phyloP scores from a whole-genome alignment of 768 basidiomycete genomes.

The Tulasnella sp. region DNA sequence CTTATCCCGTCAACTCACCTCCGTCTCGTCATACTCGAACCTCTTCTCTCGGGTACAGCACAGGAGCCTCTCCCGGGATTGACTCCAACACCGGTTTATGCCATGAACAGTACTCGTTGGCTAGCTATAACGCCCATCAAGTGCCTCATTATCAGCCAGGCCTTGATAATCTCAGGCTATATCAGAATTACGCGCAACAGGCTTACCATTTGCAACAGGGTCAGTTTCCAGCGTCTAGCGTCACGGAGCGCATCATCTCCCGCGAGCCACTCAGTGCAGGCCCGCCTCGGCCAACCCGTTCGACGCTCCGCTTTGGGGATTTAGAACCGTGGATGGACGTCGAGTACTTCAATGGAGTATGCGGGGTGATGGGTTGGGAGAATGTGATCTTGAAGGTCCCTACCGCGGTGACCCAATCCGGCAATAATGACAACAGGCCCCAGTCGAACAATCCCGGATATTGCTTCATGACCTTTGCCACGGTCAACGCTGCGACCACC shows the following conservation, averaged over 20 bases:
- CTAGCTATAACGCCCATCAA: too few relatives aligned
- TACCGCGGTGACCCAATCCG: slow-evolving; percentile 43
- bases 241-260: slow-evolving; percentile 6
- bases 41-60: too few relatives aligned
- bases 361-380: slow-evolving; percentile 79
- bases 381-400: slow-evolving; percentile 58
- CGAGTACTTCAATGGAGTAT: slow-evolving; percentile 84
- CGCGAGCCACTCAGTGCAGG: neutral
- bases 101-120: too few relatives aligned
- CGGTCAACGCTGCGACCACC: slow-evolving; percentile 52
- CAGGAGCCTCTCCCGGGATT: too few relatives aligned
- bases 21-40: too few relatives aligned
- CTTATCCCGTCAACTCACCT: too few relatives aligned
- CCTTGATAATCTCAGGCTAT: too few relatives aligned
- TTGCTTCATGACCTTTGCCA: slow-evolving; percentile 78
- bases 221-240: neutral
- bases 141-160: too few relatives aligned
- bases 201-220: neutral
- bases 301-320: slow-evolving; percentile 73
- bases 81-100: too few relatives aligned
- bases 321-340: slow-evolving; percentile 97
- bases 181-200: neutral
- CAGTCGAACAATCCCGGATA: slow-evolving; percentile 78
- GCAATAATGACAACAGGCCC: slow-evolving; percentile 35
- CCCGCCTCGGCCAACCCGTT: neutral